Evolutionary conservation across 805 yeast genomes (phyloP).

Genomic region (Scheffersomyces coipomensis): DNA sequence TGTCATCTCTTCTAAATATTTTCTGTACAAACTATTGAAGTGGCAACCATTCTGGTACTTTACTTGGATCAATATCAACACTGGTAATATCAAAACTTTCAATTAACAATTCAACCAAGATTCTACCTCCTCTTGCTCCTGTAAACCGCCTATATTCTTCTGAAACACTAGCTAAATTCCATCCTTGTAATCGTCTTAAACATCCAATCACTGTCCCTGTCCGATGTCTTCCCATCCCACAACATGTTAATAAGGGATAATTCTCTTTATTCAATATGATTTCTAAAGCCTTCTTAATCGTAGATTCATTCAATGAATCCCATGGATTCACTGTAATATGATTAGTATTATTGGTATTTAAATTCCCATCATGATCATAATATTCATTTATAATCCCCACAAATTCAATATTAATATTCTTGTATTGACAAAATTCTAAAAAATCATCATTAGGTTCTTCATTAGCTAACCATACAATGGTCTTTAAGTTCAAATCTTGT

Average conservation of each 20-base stretch:
- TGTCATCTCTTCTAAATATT: too few species aligned
- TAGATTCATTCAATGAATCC: conserved; percentile 87
- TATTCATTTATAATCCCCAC: conserved; percentile 75
- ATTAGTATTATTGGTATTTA: neutral
- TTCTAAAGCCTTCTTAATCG: conserved; percentile 76
- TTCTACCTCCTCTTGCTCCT: conserved; percentile 89
- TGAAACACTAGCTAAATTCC: conserved; percentile 89
- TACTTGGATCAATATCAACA: conserved; percentile 31
- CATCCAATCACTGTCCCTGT: conserved; percentile 98
- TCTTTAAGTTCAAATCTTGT: conserved; percentile 66
- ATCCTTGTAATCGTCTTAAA: conserved; percentile 86
- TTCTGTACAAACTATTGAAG: too few species aligned
- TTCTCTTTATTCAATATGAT: conserved; percentile 69
- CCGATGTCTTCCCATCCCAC: conserved; percentile 98
- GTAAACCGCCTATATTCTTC: conserved; percentile 95
- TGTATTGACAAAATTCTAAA: conserved; percentile 72
- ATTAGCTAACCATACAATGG: conserved; percentile 90
- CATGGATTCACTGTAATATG: conserved; percentile 68
- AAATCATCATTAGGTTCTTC: conserved; percentile 94
- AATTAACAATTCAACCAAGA: conserved; percentile 84
- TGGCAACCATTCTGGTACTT: conserved; percentile 22
- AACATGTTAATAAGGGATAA: conserved; percentile 87
- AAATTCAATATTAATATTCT: conserved; percentile 75
- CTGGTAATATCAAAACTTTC: conserved; percentile 51
- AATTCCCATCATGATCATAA: conserved; percentile 26